Percentiles rank a stretch among this genome's conserved stretches.
phyloP scores from a whole-genome alignment of 345 rosid genomes.

The Turritis glabra region DNA sequence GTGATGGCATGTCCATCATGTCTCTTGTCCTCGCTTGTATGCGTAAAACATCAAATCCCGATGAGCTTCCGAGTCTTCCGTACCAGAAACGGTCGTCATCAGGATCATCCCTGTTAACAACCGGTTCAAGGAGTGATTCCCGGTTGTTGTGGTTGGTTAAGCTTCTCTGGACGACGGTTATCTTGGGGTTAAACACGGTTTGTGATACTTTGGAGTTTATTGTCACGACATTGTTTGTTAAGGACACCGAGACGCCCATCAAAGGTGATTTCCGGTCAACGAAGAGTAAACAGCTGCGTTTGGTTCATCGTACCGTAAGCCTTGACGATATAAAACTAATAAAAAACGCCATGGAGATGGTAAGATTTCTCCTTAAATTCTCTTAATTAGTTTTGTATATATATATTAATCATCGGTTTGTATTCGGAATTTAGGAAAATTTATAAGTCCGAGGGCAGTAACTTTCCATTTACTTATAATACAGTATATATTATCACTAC shows the following conservation, averaged over 20 bases:
- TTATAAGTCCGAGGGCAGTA: no score
- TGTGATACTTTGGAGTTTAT: constrained; percentile 42
- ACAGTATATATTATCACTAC: no score
- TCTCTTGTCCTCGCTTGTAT: constrained; percentile 53
- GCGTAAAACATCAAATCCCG: constrained; percentile 51
- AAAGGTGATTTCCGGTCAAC: constrained; percentile 26
- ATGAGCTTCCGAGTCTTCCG: constrained; percentile 60
- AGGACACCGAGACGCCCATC: constrained; percentile 49
- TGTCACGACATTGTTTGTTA: constrained; percentile 41
- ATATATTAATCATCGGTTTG: no score
- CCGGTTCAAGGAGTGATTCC: background rate
- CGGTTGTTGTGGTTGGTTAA: constrained; percentile 40
- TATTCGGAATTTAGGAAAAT: no score
- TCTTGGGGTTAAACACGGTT: constrained; percentile 48
- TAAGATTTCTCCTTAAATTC: constrained; percentile 28
- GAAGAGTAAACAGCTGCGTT: constrained; percentile 4
- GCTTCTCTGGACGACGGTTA: constrained; percentile 41
- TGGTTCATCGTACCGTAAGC: constrained; percentile 43
- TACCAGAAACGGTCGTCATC: constrained; percentile 5
- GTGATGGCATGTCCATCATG: constrained; percentile 56
- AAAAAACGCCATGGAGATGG: constrained; percentile 10
- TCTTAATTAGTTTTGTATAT: no score
- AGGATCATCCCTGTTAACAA: background rate
- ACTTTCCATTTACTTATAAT: no score
- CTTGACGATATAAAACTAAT: constrained; percentile 54